Evolutionary conservation across 768 basidiomycete genomes (phyloP), one percentile per base, ranked within the genome.

Genomic region (Trametes sanguinea): DNA sequence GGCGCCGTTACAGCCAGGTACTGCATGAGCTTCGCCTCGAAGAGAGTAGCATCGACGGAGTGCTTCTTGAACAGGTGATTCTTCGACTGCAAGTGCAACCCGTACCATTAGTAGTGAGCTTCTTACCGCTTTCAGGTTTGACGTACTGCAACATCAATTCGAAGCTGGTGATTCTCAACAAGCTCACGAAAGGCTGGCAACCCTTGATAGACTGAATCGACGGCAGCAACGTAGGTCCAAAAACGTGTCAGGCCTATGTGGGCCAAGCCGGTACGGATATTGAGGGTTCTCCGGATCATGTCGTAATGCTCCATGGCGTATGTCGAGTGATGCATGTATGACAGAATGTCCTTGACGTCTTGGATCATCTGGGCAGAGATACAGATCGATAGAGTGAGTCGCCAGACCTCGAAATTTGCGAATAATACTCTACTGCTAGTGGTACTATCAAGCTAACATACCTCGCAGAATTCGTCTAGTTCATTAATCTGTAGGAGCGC

Each of bases 271-370:
- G 54, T 54, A 2, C 9, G 29, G 29, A 45, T 54, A 5, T 45
- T 45, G 4, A 54, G 30, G 6, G 11, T 16, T 17, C 45, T 14
- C 4, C 54, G 54, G 11, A n/a, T 30, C 3, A 33, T 29, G 29
- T 54, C 17, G 43, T 32, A 54, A 30, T 54, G 54, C n/a, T 54
- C 54, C 54, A 54, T 54, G 9, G 54, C n/a, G 33, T 44, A 54
- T 3, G 42, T 54, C 16, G 54, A 54, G 27, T 54, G 42, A 17
- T 54, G 54, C 54, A 54, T 54, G 30, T 44, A 54, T 3, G 30
- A 44, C 7, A 54, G 30, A 6, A 54, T 32, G 2, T 33, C 30
- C 42, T 30, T 22, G 52, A 54, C 40, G 14, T 54, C 40, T 13
- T 43, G 39, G 17, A 54, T 44, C 29, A 40, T 54, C 43, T 44